Evolutionary conservation across 345 rosid species (phyloP).

Genomic region (Eucalyptus cladocalyx): DNA sequence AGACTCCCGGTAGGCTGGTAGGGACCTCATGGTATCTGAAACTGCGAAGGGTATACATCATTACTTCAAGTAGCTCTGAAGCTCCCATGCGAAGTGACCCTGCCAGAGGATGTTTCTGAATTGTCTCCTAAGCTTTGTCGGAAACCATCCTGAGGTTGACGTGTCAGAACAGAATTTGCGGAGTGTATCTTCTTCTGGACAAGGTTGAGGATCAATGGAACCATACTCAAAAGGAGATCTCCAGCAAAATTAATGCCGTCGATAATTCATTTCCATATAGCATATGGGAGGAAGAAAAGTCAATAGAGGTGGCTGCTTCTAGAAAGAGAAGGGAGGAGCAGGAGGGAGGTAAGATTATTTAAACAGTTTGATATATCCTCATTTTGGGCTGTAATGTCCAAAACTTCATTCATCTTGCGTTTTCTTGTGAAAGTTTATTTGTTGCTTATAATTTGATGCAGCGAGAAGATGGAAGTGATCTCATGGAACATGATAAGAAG

Average conservation of each 20-base stretch:
- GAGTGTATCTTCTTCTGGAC: slow-evolving; percentile 34
- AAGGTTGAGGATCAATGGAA: slow-evolving; percentile 65
- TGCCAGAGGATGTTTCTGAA: slow-evolving; percentile 37
- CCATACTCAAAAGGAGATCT: slow-evolving; percentile 30
- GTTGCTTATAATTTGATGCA: slow-evolving; percentile 17
- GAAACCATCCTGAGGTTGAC: slow-evolving; percentile 21
- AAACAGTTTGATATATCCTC: background rate
- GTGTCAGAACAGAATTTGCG: slow-evolving; percentile 22
- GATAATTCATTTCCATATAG: slow-evolving; percentile 64
- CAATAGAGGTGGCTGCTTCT: slow-evolving; percentile 10
- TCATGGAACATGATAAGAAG: slow-evolving; percentile 93
- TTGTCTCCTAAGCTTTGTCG: slow-evolving; percentile 36
- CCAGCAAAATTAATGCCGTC: slow-evolving; percentile 3
- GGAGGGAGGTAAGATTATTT: slow-evolving; percentile 33
- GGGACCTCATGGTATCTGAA: slow-evolving; percentile 68
- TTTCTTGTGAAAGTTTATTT: background rate
- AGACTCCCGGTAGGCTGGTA: slow-evolving; percentile 16
- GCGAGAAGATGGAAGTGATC: slow-evolving; percentile 63
- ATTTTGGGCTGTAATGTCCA: too few species aligned
- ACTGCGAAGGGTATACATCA: slow-evolving; percentile 51
- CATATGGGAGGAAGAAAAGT: slow-evolving; percentile 75
- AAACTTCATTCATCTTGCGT: background rate
- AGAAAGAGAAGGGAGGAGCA: slow-evolving; percentile 74
- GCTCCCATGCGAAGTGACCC: slow-evolving; percentile 72
- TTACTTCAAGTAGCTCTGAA: slow-evolving; percentile 49